A percentile compares a stretch with the other conserved stretches of the same genome.
phyloP scores from a whole-genome alignment of 2,329 filamentous ascomycete genomes.

The Dendryphion nanum region DNA sequence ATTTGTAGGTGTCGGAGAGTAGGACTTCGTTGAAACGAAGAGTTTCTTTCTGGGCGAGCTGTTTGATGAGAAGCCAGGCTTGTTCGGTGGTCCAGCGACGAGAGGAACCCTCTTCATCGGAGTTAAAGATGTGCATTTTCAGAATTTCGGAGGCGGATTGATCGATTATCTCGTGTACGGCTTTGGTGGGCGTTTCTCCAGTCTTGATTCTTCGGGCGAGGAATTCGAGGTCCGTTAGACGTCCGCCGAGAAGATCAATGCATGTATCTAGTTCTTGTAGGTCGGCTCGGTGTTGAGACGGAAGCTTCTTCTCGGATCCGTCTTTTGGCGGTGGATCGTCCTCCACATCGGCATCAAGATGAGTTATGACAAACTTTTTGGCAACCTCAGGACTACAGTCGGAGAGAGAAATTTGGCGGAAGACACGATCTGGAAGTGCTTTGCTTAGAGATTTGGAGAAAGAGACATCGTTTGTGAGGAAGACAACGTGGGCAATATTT shows the following conservation, averaged over 20 bases:
- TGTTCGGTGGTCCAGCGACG: constrained; percentile 79
- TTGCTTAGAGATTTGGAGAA: constrained; percentile 86
- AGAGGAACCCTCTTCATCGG: constrained; percentile 52
- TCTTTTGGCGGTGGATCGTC: constrained; percentile 41
- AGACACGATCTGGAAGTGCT: constrained; percentile 85
- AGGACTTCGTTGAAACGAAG: constrained; percentile 86
- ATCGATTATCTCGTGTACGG: constrained; percentile 83
- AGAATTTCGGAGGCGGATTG: constrained; percentile 87
- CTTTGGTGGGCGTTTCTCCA: constrained; percentile 77
- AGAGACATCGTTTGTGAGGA: constrained; percentile 85
- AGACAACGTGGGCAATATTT: constrained; percentile 91
- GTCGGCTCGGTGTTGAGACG: constrained; percentile 52
- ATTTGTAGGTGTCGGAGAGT: constrained; percentile 71
- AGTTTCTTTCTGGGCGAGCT: constrained; percentile 65
- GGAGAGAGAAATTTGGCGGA: constrained; percentile 79
- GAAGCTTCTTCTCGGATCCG: constrained; percentile 41
- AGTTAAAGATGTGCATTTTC: constrained; percentile 79
- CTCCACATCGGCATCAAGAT: constrained; percentile 59
- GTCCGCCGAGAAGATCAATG: constrained; percentile 80
- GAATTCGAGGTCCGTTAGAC: constrained; percentile 93
- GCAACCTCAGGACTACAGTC: constrained; percentile 83
- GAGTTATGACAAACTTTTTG: constrained; percentile 84
- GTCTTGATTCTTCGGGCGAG: constrained; percentile 85
- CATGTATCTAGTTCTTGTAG: constrained; percentile 74
- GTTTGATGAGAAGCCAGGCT: constrained; percentile 84